Evolutionary conservation across 371 early-diverging fungal genomes (phyloP), one percentile per base, ranked within the genome.

Genomic region (Fennellomyces sp.): DNA sequence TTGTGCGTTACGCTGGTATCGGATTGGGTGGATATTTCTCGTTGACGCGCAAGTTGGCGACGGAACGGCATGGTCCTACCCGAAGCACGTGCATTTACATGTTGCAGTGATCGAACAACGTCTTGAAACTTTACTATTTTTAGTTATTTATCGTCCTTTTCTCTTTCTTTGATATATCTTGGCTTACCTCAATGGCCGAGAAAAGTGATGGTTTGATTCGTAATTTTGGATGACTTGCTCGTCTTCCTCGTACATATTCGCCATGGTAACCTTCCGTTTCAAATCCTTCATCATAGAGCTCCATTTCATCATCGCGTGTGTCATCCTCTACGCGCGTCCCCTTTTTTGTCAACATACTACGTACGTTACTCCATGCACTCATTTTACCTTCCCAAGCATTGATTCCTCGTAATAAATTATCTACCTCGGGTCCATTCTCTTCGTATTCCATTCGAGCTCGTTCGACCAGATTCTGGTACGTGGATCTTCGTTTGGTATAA

Each of bases 111-210:
- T 31, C 71, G 70, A 0, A 83, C 80, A 1, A 79, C 78, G 54
- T 80, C 80, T 63, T 79, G 76, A 59, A 83, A 83, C 83, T 83
- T 48, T n/a, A 29, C 13, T n/a, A 54, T 53, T 28, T 31, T 29
- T n/a, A 6, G 31, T 19, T 17, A 52, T 33, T 17, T 52, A 27
- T 29, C 51, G 25, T 28, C 35, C 12, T 49, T 17, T 2, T 35
- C 5, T 1, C 6, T 41, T 41, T 41, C 41, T 41, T n/a, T 17
- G 15, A 41, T 13, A 33, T 30, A 28, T 27, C 12, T 51, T 11
- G 2, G 54, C 13, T 35, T 66, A 73, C 79, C 68, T 78, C 80
- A 15, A 80, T 72, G 17, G 80, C 80, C 23, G 76, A 74, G 56
- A 80, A 80, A 15, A 80, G 55, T 5, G 80, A 80, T 15, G 80